phyloP scores from a whole-genome alignment of 495 filamentous ascomycete species.

The Trichoderma asperelloides region DNA sequence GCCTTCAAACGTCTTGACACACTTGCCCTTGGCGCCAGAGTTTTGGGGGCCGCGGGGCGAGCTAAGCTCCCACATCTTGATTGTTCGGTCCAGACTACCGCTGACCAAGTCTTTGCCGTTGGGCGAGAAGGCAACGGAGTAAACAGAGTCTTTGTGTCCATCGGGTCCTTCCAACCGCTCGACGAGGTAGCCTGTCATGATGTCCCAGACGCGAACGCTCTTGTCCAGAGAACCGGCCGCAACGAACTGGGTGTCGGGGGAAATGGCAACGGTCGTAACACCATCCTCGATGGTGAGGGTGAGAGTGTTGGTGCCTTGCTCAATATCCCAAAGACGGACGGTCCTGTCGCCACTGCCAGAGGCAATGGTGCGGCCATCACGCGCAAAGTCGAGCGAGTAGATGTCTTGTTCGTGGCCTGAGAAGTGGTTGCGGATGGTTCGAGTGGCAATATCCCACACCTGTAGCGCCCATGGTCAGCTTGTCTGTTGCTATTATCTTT shows the following conservation, averaged over 20 bases:
- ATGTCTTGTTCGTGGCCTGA: conserved; percentile 86
- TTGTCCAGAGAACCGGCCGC: conserved; percentile 84
- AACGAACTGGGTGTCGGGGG: conserved; percentile 76
- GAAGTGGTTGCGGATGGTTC: conserved; percentile 74
- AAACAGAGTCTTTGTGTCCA: conserved; percentile 88
- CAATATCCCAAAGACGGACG: conserved; percentile 83
- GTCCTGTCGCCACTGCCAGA: conserved; percentile 84
- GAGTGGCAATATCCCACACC: conserved; percentile 79
- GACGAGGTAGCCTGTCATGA: conserved; percentile 57
- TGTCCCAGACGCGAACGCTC: conserved; percentile 86
- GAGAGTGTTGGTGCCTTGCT: conserved; percentile 61
- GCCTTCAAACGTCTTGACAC: conserved; percentile 82
- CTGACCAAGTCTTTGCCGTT: conserved; percentile 81
- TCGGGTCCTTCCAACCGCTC: conserved; percentile 79
- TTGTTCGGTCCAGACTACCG: conserved; percentile 86
- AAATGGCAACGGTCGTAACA: conserved; percentile 87
- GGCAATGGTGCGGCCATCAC: conserved; percentile 79
- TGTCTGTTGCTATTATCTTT: too few relatives aligned
- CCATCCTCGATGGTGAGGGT: conserved; percentile 82
- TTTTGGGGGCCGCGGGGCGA: conserved; percentile 56
- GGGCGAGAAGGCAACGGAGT: conserved; percentile 83
- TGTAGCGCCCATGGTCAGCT: conserved; percentile 20
- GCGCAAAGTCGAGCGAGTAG: conserved; percentile 84
- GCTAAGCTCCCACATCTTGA: conserved; percentile 88
- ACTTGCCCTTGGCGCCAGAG: conserved; percentile 62